Evolutionary conservation across 441 rosid species (phyloP).

Genomic region (Bocquillonia castaneifolia): DNA sequence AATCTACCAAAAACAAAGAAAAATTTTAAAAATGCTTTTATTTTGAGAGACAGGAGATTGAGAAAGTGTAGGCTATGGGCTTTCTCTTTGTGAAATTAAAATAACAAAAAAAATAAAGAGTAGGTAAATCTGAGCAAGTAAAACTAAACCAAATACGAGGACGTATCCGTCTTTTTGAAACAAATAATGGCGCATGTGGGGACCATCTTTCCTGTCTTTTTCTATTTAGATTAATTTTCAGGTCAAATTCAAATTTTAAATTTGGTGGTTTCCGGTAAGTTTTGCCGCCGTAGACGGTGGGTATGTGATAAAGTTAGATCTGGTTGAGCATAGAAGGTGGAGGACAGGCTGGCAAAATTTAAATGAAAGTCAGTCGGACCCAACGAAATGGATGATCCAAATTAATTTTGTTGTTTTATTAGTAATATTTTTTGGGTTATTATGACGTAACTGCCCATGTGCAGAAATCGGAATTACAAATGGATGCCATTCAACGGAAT

Average conservation of each 20-base stretch:
- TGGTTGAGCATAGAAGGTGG: not conserved
- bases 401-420: not conserved
- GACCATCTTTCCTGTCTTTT: conserved; percentile 1
- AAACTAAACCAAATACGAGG: not conserved
- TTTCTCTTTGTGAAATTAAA: not conserved
- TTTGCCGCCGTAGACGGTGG: not conserved
- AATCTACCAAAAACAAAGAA: not conserved
- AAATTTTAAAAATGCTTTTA: not conserved
- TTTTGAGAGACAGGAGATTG: not conserved
- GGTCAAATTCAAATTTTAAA: not conserved
- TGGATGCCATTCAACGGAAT: not conserved
- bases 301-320: not conserved
- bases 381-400: not conserved
- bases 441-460: conserved; percentile 7
- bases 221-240: not conserved
- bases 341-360: not conserved
- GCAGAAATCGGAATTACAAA: not conserved
- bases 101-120: not conserved
- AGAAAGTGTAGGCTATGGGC: not conserved
- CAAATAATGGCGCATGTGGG: not conserved
- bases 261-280: not conserved
- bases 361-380: not conserved
- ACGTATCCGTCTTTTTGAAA: not conserved
- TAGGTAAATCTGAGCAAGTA: not conserved
- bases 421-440: not conserved